Evolutionary conservation across 192 early-diverging fungal species (phyloP).

Genomic region (Backusella sp.): DNA sequence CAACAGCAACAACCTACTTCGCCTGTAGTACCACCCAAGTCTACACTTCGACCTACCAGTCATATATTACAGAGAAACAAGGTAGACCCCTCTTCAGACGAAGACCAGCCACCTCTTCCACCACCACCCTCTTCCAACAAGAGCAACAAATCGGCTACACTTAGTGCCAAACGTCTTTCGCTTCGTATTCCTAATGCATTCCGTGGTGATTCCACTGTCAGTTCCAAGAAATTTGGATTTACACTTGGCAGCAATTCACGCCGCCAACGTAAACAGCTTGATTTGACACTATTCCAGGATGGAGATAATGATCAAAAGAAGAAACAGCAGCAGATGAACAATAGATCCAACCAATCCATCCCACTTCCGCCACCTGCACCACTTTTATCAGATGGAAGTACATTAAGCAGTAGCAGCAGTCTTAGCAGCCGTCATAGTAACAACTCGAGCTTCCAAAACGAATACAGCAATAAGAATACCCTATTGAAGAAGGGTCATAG

Average conservation of each 20-base stretch:
- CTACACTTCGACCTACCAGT: constrained; percentile 23
- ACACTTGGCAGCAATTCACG: constrained; percentile 17
- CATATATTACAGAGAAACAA: constrained; percentile 16
- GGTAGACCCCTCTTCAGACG: constrained; percentile 13
- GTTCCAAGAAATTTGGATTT: constrained; percentile 19
- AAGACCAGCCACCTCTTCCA: not conserved
- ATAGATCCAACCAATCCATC: not conserved
- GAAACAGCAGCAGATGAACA: not conserved
- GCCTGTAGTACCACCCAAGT: constrained; percentile 18
- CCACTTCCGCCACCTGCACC: not conserved
- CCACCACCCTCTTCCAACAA: not conserved
- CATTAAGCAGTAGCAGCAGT: constrained; percentile 25
- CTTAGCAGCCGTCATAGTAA: not conserved
- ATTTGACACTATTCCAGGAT: constrained; percentile 25
- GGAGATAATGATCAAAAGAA: not conserved
- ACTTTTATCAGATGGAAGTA: constrained; percentile 22
- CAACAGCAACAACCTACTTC: not conserved
- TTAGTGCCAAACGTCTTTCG: constrained; percentile 19
- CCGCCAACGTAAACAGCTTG: constrained; percentile 24
- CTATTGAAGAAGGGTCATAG: not conserved
- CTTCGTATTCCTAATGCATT: constrained; percentile 27
- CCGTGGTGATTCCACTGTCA: not conserved
- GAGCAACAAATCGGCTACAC: not conserved
- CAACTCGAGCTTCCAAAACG: constrained; percentile 3
- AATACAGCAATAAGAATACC: not conserved